Conservation (phyloP, 1,284 basidiomycete species). For the Lignosus rhinocerotis region DNA sequence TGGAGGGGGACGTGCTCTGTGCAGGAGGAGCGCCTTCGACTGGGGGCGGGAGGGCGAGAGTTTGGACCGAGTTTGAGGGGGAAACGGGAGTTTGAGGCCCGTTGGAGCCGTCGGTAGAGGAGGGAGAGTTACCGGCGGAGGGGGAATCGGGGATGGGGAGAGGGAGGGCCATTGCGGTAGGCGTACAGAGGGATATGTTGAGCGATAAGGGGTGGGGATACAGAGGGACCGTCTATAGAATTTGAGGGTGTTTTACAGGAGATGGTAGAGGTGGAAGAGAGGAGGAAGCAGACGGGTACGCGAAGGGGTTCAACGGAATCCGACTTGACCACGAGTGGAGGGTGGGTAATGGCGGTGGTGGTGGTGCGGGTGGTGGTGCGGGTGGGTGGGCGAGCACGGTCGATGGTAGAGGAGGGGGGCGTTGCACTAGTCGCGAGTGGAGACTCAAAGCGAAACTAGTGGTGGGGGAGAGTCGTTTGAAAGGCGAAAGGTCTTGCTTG, state of each 20-base stretch:
- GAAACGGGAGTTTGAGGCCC: conserved; percentile 54
- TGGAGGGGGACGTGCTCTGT: conserved; percentile 25
- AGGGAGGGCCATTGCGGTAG: conserved; percentile 51
- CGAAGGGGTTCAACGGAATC: conserved; percentile 61
- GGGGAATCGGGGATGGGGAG: conserved; percentile 49
- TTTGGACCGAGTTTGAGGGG: conserved; percentile 40
- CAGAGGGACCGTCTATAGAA: conserved; percentile 37
- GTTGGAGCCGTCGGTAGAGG: conserved; percentile 46
- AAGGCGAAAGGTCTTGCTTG: conserved; percentile 28
- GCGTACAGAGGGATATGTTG: conserved; percentile 5
- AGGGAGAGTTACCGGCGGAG: conserved; percentile 42
- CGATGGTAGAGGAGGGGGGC: conserved; percentile 16
- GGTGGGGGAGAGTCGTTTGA: conserved; percentile 33
- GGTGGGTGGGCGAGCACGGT: conserved; percentile 24
- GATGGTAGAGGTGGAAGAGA: conserved; percentile 22
- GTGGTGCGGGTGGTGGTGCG: no score
- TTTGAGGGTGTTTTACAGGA: conserved; percentile 8
- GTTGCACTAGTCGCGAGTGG: conserved; percentile 30
- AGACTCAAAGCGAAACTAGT: conserved; percentile 56
- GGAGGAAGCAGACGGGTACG: conserved; percentile 36
- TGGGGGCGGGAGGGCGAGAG: conserved; percentile 38
- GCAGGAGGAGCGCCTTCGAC: conserved; percentile 33
- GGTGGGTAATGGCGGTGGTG: conserved; percentile 23
- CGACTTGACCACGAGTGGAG: conserved; percentile 32
- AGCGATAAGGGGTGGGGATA: conserved; percentile 25